These are phyloP conservation scores for Hippophae rhamnoides DNA, from an alignment of 306 rosid genomes.

Conservation along the genomic window DNA sequence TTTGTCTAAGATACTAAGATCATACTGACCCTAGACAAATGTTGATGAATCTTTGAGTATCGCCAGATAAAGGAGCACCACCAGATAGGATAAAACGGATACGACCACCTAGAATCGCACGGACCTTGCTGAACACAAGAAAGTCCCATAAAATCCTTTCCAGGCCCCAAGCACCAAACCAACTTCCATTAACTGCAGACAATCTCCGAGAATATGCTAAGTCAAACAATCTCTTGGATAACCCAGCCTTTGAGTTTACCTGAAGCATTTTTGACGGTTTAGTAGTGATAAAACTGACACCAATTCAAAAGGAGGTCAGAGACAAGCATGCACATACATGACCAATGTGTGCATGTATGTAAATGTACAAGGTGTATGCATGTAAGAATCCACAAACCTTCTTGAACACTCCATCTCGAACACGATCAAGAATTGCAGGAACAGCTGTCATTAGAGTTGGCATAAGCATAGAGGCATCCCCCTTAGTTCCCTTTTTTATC, in stretches of 20 bases:
- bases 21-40: slow-evolving; percentile 78
- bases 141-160: slow-evolving; percentile 68
- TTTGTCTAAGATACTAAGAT: not conserved
- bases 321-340: not conserved
- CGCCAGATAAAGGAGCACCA: slow-evolving; percentile 92
- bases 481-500: slow-evolving; percentile 75
- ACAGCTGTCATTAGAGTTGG: slow-evolving; percentile 92
- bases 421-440: slow-evolving; percentile 97
- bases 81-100: slow-evolving; percentile 82
- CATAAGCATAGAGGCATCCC: slow-evolving; percentile 63
- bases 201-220: slow-evolving; percentile 84
- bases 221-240: slow-evolving; percentile 68
- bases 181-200: slow-evolving; percentile 76
- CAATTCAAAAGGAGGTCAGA: slow-evolving; percentile 9
- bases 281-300: slow-evolving; percentile 9
- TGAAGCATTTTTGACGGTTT: slow-evolving; percentile 27
- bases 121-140: slow-evolving; percentile 81
- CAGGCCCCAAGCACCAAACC: slow-evolving; percentile 96
- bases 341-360: not conserved
- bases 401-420: slow-evolving; percentile 83
- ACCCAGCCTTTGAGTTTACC: slow-evolving; percentile 78
- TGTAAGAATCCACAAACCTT: slow-evolving; percentile 46
- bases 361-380: not conserved
- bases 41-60: slow-evolving; percentile 95
- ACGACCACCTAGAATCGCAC: slow-evolving; percentile 78